A percentile compares a stretch with the other conserved stretches of the same genome.
phyloP scores from a whole-genome alignment of 352 stramenopile genomes.

The Phytophthora europaea region DNA sequence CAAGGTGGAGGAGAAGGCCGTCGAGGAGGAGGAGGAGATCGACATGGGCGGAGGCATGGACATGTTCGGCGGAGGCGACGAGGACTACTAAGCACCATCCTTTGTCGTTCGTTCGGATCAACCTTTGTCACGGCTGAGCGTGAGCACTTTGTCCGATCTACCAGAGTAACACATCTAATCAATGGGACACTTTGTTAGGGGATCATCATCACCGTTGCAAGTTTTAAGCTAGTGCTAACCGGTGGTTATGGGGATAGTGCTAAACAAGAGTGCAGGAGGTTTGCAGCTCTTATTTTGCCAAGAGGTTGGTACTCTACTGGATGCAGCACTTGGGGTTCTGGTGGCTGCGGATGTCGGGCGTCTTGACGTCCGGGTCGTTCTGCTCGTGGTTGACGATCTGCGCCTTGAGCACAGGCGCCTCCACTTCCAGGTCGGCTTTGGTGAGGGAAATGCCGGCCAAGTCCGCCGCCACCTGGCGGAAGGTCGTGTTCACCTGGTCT shows the following conservation, averaged over 20 bases:
- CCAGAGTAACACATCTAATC: slow-evolving; percentile 69
- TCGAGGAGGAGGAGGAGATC: slow-evolving; percentile 88
- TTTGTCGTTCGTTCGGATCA: slow-evolving; percentile 14
- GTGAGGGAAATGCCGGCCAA: slow-evolving; percentile 86
- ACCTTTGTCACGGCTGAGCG: slow-evolving; percentile 10
- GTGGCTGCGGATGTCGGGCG: slow-evolving; percentile 60
- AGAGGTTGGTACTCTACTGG: slow-evolving; percentile 38
- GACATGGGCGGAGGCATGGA: slow-evolving; percentile 90
- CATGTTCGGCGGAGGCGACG: slow-evolving; percentile 87
- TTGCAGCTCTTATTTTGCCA: not conserved
- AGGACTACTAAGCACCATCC: slow-evolving; percentile 83
- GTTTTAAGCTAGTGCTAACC: slow-evolving; percentile 4
- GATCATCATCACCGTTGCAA: not conserved
- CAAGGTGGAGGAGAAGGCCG: slow-evolving; percentile 73
- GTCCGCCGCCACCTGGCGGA: slow-evolving; percentile 88
- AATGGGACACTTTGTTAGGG: slow-evolving; percentile 86
- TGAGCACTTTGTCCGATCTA: slow-evolving; percentile 23
- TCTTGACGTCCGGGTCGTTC: slow-evolving; percentile 92
- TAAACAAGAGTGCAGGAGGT: not conserved
- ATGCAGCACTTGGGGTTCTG: slow-evolving; percentile 64
- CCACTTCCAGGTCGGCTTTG: slow-evolving; percentile 88
- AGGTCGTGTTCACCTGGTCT: slow-evolving; percentile 92
- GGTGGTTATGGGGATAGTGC: not conserved
- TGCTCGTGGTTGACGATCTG: slow-evolving; percentile 95
- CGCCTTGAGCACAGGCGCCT: slow-evolving; percentile 88